Evolutionary conservation across 192 early-diverging fungal genomes (phyloP).

Genomic region (Umbelopsis sp.): DNA sequence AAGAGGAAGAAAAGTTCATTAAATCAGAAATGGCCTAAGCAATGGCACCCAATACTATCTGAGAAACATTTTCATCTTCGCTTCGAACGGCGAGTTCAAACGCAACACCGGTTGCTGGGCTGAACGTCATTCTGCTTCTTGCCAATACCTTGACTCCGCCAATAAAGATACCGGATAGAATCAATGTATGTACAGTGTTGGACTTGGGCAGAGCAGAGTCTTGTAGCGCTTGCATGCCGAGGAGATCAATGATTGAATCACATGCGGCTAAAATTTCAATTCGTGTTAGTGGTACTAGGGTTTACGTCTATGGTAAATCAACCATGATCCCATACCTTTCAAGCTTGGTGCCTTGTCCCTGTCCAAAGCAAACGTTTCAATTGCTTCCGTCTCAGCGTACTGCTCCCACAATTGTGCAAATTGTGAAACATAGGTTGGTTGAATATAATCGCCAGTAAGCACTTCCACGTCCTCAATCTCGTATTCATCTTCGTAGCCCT

Average conservation of each 20-base stretch:
- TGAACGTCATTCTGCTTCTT: conserved; percentile 88
- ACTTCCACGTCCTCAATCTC: conserved; percentile 87
- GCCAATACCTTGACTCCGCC: conserved; percentile 76
- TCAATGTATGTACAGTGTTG: conserved; percentile 81
- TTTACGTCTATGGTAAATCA: conserved; percentile 1
- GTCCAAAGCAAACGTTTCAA: conserved; percentile 90
- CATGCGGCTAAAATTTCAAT: conserved; percentile 60
- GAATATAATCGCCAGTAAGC: conserved; percentile 85
- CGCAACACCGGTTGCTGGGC: conserved; percentile 81
- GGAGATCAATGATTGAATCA: conserved; percentile 66
- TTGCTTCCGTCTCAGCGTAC: conserved; percentile 66
- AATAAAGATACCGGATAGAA: conserved; percentile 86
- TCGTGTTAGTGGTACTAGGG: conserved; percentile 1
- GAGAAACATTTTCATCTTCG: conserved; percentile 63
- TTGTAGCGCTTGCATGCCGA: conserved; percentile 89
- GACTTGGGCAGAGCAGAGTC: conserved; percentile 69
- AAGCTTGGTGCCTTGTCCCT: conserved; percentile 71
- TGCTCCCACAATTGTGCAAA: conserved; percentile 83
- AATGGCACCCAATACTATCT: conserved; percentile 81
- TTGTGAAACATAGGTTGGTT: conserved; percentile 81
- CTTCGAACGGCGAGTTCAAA: conserved; percentile 89
- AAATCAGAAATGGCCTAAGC: conserved; percentile 37
- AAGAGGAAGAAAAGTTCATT: background rate
- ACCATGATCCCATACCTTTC: conserved; percentile 56
- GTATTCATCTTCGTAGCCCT: conserved; percentile 97